Percentiles rank a stretch among this genome's conserved stretches.
These are phyloP conservation scores for Exophiala sideris DNA, from an alignment of 2,329 filamentous ascomycete species.

Conservation along the genomic window DNA sequence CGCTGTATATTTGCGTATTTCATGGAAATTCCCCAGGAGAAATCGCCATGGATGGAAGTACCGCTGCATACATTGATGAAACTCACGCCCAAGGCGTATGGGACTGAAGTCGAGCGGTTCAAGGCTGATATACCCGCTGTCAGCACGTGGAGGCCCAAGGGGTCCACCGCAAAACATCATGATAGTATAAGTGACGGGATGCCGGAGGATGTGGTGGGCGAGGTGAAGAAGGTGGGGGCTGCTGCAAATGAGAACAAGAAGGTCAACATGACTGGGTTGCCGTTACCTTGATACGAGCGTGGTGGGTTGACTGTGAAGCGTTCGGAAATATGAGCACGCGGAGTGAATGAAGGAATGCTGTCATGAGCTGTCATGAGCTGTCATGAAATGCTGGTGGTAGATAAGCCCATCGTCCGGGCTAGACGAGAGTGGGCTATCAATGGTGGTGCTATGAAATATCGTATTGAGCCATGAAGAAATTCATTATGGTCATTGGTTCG, in stretches of 20 bases:
- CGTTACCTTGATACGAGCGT: conserved; percentile 9
- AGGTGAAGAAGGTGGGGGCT: conserved; percentile 6
- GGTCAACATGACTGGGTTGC: conserved; percentile 12
- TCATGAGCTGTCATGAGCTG: too few relatives aligned
- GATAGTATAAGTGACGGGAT: conserved; percentile 22
- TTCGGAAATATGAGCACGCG: too few relatives aligned
- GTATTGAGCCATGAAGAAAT: too few relatives aligned
- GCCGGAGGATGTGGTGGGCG: conserved; percentile 18
- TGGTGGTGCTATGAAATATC: too few relatives aligned
- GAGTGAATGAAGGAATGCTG: too few relatives aligned
- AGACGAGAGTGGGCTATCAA: too few relatives aligned
- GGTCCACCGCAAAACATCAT: conserved; percentile 24
- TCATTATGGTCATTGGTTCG: too few relatives aligned
- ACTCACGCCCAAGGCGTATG: conserved; percentile 89
- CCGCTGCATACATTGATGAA: conserved; percentile 96
- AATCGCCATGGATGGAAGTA: conserved; percentile 98
- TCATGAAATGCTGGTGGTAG: too few relatives aligned
- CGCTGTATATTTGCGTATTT: conserved; percentile 99
- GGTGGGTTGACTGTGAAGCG: neutral
- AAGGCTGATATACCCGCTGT: conserved; percentile 92
- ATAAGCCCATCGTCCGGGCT: too few relatives aligned
- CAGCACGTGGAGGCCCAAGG: conserved; percentile 93
- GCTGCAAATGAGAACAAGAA: neutral
- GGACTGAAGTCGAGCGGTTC: conserved; percentile 82
- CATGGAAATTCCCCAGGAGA: conserved; percentile 91